Evolutionary conservation across 1,284 basidiomycete species (phyloP).

Genomic region (Cryptococcus sp.): DNA sequence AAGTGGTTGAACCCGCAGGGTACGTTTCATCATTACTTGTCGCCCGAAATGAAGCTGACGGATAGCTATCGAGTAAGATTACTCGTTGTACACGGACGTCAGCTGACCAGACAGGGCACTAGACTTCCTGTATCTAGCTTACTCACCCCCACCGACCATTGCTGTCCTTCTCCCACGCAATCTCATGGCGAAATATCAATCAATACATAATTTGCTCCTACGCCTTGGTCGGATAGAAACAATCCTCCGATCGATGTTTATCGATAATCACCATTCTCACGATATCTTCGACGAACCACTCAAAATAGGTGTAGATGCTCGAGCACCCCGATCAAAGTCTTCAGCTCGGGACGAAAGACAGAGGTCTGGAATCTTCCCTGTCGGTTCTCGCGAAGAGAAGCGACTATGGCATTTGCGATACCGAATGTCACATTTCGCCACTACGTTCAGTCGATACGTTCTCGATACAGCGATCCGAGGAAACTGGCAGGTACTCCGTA

Average conservation of each 20-base stretch:
- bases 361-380: constrained; percentile 55
- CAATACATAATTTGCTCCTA: constrained; percentile 71
- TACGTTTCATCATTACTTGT: constrained; percentile 4
- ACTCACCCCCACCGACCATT: constrained; percentile 69
- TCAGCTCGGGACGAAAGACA: constrained; percentile 30
- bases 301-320: constrained; percentile 28
- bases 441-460: constrained; percentile 62
- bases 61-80: constrained; percentile 58
- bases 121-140: constrained; percentile 82
- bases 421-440: constrained; percentile 64
- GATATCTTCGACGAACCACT: constrained; percentile 4
- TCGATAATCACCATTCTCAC: constrained; percentile 39
- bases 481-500: constrained; percentile 66
- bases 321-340: constrained; percentile 7
- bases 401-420: constrained; percentile 66
- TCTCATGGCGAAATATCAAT: constrained; percentile 75
- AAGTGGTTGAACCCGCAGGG: constrained; percentile 68
- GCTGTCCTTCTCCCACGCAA: constrained; percentile 63
- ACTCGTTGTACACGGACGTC: not conserved
- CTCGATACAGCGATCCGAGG: constrained; percentile 70
- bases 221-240: constrained; percentile 71
- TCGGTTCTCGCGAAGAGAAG: constrained; percentile 54
- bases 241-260: constrained; percentile 63
- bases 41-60: constrained; percentile 1
- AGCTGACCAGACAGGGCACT: constrained; percentile 56